These are phyloP conservation scores for Candida sp. DNA, from an alignment of 1,139 yeast genomes.

Conservation along the genomic window DNA sequence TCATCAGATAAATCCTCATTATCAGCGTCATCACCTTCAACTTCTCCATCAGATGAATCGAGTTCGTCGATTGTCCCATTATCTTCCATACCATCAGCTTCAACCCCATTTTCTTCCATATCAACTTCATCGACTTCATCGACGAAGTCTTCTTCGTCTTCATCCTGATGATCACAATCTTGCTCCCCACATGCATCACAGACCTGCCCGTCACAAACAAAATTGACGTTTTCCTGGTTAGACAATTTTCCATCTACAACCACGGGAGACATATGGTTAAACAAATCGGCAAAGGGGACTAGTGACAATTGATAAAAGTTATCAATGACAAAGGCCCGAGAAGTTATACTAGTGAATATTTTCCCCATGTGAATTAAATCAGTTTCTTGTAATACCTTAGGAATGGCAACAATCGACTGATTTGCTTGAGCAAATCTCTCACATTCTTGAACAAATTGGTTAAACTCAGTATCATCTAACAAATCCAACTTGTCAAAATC, in stretches of 20 bases:
- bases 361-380: constrained; percentile 44
- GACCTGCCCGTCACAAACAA: constrained; percentile 68
- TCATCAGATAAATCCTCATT: constrained; percentile 1
- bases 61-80: not conserved
- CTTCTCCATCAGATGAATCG: constrained; percentile 3
- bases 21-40: constrained; percentile 14
- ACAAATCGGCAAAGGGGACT: constrained; percentile 90
- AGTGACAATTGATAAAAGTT: constrained; percentile 67
- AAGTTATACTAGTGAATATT: constrained; percentile 56
- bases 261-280: constrained; percentile 61
- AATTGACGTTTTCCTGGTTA: constrained; percentile 63
- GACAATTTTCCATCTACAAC: constrained; percentile 13
- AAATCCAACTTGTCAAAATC: constrained; percentile 66
- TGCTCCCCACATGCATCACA: constrained; percentile 71
- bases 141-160: constrained; percentile 15
- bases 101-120: constrained; percentile 11
- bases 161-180: constrained; percentile 52
- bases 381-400: constrained; percentile 25
- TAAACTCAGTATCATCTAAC: constrained; percentile 55
- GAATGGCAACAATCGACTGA: constrained; percentile 28
- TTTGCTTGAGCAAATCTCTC: constrained; percentile 46
- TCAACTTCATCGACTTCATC: constrained; percentile 12
- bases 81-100: constrained; percentile 3
- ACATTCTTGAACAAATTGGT: constrained; percentile 50
- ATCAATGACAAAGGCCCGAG: constrained; percentile 82